These are phyloP conservation scores for Daldinia eschscholtzii DNA, from an alignment of 2,329 filamentous ascomycete genomes.

Conservation along the genomic window DNA sequence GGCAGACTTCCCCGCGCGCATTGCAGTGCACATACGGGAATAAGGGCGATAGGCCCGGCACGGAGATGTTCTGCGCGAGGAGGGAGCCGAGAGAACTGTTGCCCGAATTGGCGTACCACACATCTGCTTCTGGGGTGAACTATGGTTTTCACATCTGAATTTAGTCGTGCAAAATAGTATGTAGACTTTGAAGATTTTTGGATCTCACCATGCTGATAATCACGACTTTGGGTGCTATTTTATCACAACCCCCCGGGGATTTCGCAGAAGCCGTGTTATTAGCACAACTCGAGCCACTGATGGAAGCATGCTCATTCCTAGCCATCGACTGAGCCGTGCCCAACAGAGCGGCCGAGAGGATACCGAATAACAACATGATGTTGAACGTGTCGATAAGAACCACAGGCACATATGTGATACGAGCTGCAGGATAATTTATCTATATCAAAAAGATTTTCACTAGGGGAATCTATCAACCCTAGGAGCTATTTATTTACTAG, in stretches of 20 bases:
- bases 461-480: background rate
- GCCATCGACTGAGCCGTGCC: background rate
- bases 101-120: background rate
- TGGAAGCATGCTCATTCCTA: background rate
- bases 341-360: background rate
- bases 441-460: background rate
- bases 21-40: conserved; percentile 7
- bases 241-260: background rate
- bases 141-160: background rate
- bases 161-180: background rate
- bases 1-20: background rate
- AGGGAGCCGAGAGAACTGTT: background rate
- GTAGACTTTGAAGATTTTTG: background rate
- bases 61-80: background rate
- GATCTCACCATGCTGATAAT: conserved; percentile 3
- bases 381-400: background rate
- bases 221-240: conserved; percentile 2
- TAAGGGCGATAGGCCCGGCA: background rate
- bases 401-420: background rate
- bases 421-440: background rate
- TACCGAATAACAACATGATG: background rate
- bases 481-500: background rate
- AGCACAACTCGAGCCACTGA: background rate
- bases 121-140: background rate
- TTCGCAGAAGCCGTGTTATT: background rate